A percentile compares a stretch with the other conserved stretches of the same genome.
These are phyloP conservation scores for Nothomitra cinnamomea DNA, from an alignment of 2,329 filamentous ascomycete species.

Conservation along the genomic window DNA sequence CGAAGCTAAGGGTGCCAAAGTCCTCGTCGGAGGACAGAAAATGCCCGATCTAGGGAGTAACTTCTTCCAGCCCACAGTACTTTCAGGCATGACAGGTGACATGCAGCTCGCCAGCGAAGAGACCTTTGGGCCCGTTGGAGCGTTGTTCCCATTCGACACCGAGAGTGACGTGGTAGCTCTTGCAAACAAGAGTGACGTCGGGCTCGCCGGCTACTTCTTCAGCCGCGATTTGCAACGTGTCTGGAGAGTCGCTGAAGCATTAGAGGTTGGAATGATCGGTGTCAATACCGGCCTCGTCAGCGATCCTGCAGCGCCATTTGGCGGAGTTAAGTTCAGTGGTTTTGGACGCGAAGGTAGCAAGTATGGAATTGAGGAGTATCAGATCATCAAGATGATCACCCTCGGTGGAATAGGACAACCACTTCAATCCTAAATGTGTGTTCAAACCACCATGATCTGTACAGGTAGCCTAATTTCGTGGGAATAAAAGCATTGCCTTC, in stretches of 20 bases:
- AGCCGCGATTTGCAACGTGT: conserved; percentile 42
- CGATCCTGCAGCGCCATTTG: conserved; percentile 44
- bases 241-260: conserved; percentile 44
- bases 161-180: conserved; percentile 76
- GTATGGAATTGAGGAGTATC: conserved; percentile 63
- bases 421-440: conserved; percentile 26
- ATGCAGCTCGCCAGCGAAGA: conserved; percentile 81
- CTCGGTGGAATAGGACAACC: conserved; percentile 45
- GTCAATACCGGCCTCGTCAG: conserved; percentile 56
- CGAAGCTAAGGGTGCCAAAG: conserved; percentile 54
- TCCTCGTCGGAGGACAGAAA: conserved; percentile 59
- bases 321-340: conserved; percentile 67
- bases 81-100: conserved; percentile 67
- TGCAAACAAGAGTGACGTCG: conserved; percentile 71
- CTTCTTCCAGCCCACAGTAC: conserved; percentile 81
- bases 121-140: conserved; percentile 89
- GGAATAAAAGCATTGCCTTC: not conserved
- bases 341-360: conserved; percentile 65
- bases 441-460: not conserved
- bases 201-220: conserved; percentile 90
- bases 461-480: not conserved
- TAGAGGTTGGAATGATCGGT: conserved; percentile 79
- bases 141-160: conserved; percentile 71
- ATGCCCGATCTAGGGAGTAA: conserved; percentile 60
- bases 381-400: conserved; percentile 52